phyloP scores from a whole-genome alignment of 768 basidiomycete species.

The Russula abietina region DNA sequence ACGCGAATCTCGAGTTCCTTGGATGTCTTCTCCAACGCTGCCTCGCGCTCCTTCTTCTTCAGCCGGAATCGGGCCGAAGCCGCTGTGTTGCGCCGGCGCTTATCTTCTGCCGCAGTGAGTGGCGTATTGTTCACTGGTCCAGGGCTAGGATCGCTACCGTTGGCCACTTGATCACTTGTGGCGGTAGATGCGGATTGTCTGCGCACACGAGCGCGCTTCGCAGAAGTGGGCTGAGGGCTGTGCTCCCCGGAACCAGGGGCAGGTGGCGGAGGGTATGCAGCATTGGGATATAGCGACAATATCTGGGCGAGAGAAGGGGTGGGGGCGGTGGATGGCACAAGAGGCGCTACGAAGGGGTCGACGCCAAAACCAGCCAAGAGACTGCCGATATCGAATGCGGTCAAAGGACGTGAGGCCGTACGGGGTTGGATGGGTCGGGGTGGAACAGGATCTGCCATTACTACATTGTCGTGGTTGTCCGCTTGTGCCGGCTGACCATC shows the following conservation, averaged over 20 bases:
- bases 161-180: slow-evolving; percentile 30
- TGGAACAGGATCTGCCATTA: slow-evolving; percentile 42
- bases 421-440: slow-evolving; percentile 23
- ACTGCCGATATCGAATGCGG: slow-evolving; percentile 40
- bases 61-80: slow-evolving; percentile 89
- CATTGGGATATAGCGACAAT: slow-evolving; percentile 48
- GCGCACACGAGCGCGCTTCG: slow-evolving; percentile 32
- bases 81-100: slow-evolving; percentile 88
- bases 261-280: slow-evolving; percentile 21
- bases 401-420: slow-evolving; percentile 32
- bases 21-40: slow-evolving; percentile 75
- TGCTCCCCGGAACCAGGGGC: slow-evolving; percentile 24
- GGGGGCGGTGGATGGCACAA: slow-evolving; percentile 30
- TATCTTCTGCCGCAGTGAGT: slow-evolving; percentile 69
- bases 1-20: slow-evolving; percentile 82
- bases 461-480: slow-evolving; percentile 55
- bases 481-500: slow-evolving; percentile 35
- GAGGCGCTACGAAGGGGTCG: slow-evolving; percentile 38
- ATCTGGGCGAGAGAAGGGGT: slow-evolving; percentile 64
- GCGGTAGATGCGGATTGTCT: slow-evolving; percentile 41
- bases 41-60: slow-evolving; percentile 96
- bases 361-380: slow-evolving; percentile 37
- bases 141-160: slow-evolving; percentile 27
- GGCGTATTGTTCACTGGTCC: slow-evolving; percentile 26
- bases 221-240: slow-evolving; percentile 1